A percentile compares a stretch with the other conserved stretches of the same genome.
Conservation (phyloP, 1,139 yeast species). For the Sugiyamaella xylanicola region DNA sequence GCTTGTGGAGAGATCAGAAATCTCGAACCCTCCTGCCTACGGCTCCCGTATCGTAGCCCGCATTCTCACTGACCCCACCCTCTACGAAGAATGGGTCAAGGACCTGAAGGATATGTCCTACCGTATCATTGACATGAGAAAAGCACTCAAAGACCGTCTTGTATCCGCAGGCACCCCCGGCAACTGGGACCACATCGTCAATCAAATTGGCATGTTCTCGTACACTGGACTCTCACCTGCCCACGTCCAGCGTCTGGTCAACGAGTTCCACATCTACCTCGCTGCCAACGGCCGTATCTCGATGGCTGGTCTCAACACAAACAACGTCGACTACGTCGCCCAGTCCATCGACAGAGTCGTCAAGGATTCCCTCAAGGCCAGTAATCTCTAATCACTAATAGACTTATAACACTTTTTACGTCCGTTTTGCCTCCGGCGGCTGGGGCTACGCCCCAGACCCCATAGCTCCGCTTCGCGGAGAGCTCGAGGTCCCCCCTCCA, state of each 20-base stretch:
- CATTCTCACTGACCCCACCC: conserved; percentile 62
- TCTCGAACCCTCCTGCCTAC: conserved; percentile 93
- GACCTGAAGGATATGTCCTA: conserved; percentile 79
- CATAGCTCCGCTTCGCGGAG: conserved; percentile 14
- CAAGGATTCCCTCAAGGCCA: conserved; percentile 18
- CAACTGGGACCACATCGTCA: conserved; percentile 82
- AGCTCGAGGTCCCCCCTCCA: not conserved
- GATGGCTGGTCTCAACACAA: conserved; percentile 81
- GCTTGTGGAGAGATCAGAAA: conserved; percentile 78
- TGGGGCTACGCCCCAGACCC: conserved; percentile 9
- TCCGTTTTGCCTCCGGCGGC: conserved; percentile 17
- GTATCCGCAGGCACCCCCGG: conserved; percentile 60
- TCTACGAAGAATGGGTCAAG: conserved; percentile 71
- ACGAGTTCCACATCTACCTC: conserved; percentile 76
- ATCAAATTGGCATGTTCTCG: conserved; percentile 96
- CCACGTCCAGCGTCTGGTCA: conserved; percentile 70
- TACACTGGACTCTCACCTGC: conserved; percentile 76
- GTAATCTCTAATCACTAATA: conserved; percentile 11
- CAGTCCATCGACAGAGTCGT: conserved; percentile 66
- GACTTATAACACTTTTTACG: no score
- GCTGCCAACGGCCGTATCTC: conserved; percentile 91
- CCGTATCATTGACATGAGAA: conserved; percentile 75
- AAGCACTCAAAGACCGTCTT: conserved; percentile 49
- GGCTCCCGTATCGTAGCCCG: conserved; percentile 87
- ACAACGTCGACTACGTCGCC: conserved; percentile 81